Evolutionary conservation across 2,329 filamentous ascomycete genomes (phyloP), one percentile per base, ranked within the genome.

Genomic region (Phaeophleospora eucalypticola): DNA sequence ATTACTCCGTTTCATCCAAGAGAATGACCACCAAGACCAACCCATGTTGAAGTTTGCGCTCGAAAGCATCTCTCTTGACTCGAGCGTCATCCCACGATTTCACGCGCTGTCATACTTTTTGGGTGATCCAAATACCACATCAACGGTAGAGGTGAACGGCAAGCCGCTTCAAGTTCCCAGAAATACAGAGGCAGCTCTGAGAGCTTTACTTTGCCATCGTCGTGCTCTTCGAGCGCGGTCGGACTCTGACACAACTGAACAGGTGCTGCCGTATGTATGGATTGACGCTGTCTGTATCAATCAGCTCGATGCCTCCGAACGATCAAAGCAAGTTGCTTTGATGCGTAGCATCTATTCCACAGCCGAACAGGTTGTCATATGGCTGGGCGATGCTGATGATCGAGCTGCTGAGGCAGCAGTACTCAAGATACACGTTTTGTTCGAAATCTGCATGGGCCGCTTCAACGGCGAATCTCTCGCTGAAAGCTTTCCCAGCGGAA

Each of bases 241-340:
- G n/a, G n/a, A n/a, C n/a, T n/a, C n/a, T n/a, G n/a, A n/a, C n/a
- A n/a, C n/a, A n/a, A n/a, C n/a, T n/a, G n/a, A n/a, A n/a, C n/a
- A n/a, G n/a, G n/a, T n/a, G n/a, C n/a, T n/a, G n/a, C n/a, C n/a
- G n/a, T n/a, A n/a, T n/a, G n/a, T 36, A n/a, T 70, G 66, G 68
- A 58, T 68, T 18, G 67, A 69, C 52, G 60, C 54, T n/a, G 48
- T 69, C 2, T 68, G 66, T 43, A 67, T 68, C 41, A 55, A 67
- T 45, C 62, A 66, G 34, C 29, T 51, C 2, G 50, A 65, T 32
- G 27, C 38, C 17, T 34, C 51, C 2, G 68, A 69, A 41, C 61
- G 61, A 32, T 63, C 62, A 36, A 45, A 58, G 19, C 67, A 70
- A 46, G 65, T 70, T 3, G 52, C 57, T 24, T 59, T 65, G 52